A percentile compares a stretch with the other conserved stretches of the same genome.
Conservation (phyloP, 345 rosid species). For the Hevea brasiliensis region DNA sequence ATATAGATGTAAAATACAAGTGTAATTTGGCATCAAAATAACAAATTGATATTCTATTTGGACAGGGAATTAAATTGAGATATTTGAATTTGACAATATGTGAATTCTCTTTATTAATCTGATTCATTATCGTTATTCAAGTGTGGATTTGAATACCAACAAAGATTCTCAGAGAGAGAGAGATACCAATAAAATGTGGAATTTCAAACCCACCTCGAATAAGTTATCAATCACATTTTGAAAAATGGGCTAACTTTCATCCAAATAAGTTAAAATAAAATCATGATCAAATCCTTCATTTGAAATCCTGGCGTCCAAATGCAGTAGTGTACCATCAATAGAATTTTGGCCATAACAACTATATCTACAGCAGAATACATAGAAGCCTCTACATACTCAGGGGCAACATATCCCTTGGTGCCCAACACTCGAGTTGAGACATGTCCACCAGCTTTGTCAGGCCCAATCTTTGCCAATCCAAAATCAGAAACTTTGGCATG, state of each 20-base stretch:
- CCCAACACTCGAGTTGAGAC: constrained; percentile 35
- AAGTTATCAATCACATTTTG: not conserved
- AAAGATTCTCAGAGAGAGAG: too few relatives aligned
- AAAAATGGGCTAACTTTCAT: not conserved
- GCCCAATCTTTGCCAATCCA: constrained; percentile 36
- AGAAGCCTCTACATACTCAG: constrained; percentile 16
- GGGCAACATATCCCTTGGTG: constrained; percentile 37
- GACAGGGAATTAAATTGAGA: not conserved
- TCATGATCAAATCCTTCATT: not conserved
- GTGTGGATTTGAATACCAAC: not conserved
- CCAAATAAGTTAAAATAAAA: not conserved
- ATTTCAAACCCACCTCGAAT: not conserved
- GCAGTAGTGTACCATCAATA: not conserved
- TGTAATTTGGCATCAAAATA: too few relatives aligned
- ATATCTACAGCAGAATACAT: too few relatives aligned
- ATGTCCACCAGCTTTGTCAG: constrained; percentile 33
- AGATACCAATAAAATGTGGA: too few relatives aligned
- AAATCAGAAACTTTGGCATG: constrained; percentile 35
- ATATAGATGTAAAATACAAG: too few relatives aligned
- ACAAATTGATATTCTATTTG: too few relatives aligned
- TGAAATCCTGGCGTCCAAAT: not conserved
- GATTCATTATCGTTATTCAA: not conserved
- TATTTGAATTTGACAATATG: not conserved
- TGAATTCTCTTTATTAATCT: not conserved
- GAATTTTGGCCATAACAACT: not conserved